phyloP scores from a whole-genome alignment of 1,284 basidiomycete species.

The Chiua sp. region DNA sequence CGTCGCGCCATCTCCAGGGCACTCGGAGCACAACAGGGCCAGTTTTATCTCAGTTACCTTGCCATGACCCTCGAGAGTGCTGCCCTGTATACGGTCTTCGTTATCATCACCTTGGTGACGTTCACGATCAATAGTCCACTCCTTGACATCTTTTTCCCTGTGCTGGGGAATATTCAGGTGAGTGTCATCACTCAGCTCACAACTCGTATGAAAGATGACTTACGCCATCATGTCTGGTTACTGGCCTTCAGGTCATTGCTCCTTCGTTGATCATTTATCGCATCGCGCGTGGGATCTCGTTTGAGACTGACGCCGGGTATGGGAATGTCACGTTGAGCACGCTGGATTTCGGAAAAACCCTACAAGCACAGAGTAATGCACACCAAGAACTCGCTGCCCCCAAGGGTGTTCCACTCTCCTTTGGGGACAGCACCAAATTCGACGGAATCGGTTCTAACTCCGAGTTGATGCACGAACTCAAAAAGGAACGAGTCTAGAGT shows the following conservation, averaged over 20 bases:
- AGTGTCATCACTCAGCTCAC: not conserved
- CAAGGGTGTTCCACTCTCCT: no score
- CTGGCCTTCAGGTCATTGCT: constrained; percentile 9
- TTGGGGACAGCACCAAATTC: no score
- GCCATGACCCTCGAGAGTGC: constrained; percentile 34
- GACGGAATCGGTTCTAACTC: no score
- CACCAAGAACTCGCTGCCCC: no score
- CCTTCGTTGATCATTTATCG: constrained; percentile 29
- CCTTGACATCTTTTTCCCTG: constrained; percentile 22
- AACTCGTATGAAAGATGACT: no score
- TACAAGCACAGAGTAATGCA: no score
- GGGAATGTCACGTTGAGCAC: constrained; percentile 6
- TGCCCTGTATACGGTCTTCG: constrained; percentile 21
- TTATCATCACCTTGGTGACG: constrained; percentile 12
- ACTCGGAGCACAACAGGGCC: constrained; percentile 13
- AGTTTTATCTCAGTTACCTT: constrained; percentile 29
- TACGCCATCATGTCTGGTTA: no score
- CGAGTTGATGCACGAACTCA: no score
- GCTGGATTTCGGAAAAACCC: no score
- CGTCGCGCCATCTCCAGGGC: constrained; percentile 7
- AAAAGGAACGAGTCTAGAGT: no score
- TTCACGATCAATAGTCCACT: constrained; percentile 23
- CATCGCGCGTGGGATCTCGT: constrained; percentile 20
- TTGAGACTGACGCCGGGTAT: constrained; percentile 13
- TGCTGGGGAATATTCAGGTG: constrained; percentile 28